Evolutionary conservation across 2,329 filamentous ascomycete species (phyloP).

Genomic region (Hypoxylon sp.): DNA sequence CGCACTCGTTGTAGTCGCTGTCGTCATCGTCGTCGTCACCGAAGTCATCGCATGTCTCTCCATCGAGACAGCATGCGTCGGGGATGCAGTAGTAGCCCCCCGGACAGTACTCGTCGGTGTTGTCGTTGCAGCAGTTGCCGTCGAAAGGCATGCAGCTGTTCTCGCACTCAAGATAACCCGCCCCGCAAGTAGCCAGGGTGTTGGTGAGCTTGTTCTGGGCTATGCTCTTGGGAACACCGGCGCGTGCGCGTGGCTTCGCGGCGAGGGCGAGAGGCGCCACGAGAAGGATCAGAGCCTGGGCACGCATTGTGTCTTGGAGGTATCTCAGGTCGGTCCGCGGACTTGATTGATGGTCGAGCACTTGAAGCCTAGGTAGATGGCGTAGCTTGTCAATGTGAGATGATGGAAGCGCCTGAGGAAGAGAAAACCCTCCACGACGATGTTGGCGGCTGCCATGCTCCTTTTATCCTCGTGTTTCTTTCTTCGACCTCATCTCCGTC

Average conservation of each 20-base stretch:
- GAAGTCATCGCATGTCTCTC: constrained; percentile 30
- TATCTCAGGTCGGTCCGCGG: too few species aligned
- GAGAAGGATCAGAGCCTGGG: constrained; percentile 30
- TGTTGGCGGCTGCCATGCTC: constrained; percentile 1
- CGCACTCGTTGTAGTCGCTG: too few species aligned
- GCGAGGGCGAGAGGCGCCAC: constrained; percentile 28
- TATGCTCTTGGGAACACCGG: constrained; percentile 17
- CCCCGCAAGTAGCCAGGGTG: constrained; percentile 27
- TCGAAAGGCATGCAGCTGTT: constrained; percentile 33
- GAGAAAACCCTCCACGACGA: background rate
- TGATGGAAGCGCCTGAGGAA: constrained; percentile 1
- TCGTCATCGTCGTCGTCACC: constrained; percentile 12
- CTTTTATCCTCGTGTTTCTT: constrained; percentile 26
- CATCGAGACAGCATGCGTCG: constrained; percentile 38
- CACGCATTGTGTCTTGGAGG: constrained; percentile 31
- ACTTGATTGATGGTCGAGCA: constrained; percentile 6
- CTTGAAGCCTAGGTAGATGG: constrained; percentile 2
- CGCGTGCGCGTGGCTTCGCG: constrained; percentile 22
- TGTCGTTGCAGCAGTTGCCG: constrained; percentile 38
- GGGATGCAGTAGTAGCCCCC: constrained; percentile 37
- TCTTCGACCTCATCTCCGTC: constrained; percentile 14
- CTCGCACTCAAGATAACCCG: constrained; percentile 35
- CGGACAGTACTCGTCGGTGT: constrained; percentile 38
- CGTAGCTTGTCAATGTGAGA: background rate
- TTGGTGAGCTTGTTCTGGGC: constrained; percentile 31